Conservation (phyloP, 2,329 filamentous ascomycete genomes). For the Mollisia scopiformis region DNA sequence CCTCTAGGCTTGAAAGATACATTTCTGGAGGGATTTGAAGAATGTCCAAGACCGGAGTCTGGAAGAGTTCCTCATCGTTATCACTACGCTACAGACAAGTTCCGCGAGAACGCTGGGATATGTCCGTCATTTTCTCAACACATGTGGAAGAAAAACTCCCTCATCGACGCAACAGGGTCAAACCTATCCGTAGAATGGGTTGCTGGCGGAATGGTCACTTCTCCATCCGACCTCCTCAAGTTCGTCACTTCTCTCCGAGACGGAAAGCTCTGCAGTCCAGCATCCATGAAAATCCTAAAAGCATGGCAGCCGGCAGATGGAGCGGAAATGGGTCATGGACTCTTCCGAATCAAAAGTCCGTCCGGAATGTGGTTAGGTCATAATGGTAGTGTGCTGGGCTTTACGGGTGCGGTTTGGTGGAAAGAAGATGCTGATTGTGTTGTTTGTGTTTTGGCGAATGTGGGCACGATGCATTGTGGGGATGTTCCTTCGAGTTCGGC, state of each 20-base stretch:
- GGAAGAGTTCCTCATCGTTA: conserved; percentile 15
- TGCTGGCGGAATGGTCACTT: conserved; percentile 17
- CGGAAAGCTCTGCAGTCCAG: conserved; percentile 7
- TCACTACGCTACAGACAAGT: conserved; percentile 14
- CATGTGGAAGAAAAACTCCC: not conserved
- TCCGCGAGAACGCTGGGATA: conserved; percentile 13
- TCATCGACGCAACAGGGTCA: conserved; percentile 16
- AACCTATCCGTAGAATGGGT: conserved; percentile 21
- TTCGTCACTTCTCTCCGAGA: conserved; percentile 15
- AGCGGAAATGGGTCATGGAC: conserved; percentile 12
- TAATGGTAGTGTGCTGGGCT: conserved; percentile 21
- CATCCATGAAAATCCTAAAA: conserved; percentile 11
- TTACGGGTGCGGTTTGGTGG: conserved; percentile 16
- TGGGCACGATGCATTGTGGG: conserved; percentile 20
- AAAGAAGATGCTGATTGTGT: conserved; percentile 16
- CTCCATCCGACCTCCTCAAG: conserved; percentile 15
- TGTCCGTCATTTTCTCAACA: conserved; percentile 9
- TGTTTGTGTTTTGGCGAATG: conserved; percentile 18
- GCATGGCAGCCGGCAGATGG: not conserved
- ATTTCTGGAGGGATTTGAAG: conserved; percentile 18
- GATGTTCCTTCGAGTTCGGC: conserved; percentile 9
- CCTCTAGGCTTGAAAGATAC: conserved; percentile 10
- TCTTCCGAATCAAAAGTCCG: conserved; percentile 7
- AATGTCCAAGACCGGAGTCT: not conserved
- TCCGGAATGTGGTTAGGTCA: conserved; percentile 16